Evolutionary conservation across 805 yeast species (phyloP).

Genomic region (Kuraishia floccosa): DNA sequence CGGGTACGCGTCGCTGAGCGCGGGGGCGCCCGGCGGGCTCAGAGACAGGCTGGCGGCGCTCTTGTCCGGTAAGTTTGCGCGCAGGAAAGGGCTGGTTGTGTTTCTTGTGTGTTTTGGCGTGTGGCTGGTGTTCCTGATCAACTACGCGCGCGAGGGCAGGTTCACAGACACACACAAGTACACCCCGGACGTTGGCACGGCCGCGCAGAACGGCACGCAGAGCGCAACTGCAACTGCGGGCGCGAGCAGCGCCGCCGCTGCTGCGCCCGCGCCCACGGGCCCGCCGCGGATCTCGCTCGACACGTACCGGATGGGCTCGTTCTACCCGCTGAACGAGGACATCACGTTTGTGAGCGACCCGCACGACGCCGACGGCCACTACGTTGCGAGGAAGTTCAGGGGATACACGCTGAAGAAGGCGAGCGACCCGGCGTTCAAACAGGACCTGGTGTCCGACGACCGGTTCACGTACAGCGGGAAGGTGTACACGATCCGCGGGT

Average conservation of each 20-base stretch:
- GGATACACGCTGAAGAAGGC: conserved; percentile 10
- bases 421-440: conserved; percentile 16
- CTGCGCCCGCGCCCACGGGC: conserved; percentile 1
- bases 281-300: conserved; percentile 12
- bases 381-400: conserved; percentile 11
- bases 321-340: conserved; percentile 12
- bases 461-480: conserved; percentile 30
- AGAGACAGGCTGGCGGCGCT: background rate
- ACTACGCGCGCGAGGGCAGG: conserved; percentile 11
- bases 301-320: conserved; percentile 17
- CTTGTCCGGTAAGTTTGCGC: background rate
- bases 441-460: conserved; percentile 16
- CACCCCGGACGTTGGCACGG: conserved; percentile 4
- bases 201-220: background rate
- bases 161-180: conserved; percentile 8
- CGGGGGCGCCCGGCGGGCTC: background rate
- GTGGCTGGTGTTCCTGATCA: conserved; percentile 14
- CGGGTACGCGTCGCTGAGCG: background rate
- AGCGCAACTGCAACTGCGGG: background rate
- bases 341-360: conserved; percentile 15
- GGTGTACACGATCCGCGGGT: conserved; percentile 24
- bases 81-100: conserved; percentile 4
- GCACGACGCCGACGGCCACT: conserved; percentile 32
- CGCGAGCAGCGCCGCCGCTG: background rate
- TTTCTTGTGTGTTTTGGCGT: conserved; percentile 9